phyloP scores from a whole-genome alignment of 176 grass and related monocot species.

The Eragrostis curvula region DNA sequence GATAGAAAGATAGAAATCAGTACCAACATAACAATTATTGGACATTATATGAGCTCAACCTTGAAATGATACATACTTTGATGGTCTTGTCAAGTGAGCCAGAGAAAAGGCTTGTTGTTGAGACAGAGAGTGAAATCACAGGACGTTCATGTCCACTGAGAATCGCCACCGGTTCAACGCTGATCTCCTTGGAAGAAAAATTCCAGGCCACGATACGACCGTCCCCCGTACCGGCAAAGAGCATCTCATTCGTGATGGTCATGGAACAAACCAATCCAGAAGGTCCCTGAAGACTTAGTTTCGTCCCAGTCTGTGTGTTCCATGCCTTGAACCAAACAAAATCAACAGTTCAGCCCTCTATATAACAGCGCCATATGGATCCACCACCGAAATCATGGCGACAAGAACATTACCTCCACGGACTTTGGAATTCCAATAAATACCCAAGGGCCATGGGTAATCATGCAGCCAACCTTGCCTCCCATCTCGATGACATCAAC shows the following conservation, averaged over 20 bases:
- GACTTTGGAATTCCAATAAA: constrained; percentile 48
- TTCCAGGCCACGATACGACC: constrained; percentile 49
- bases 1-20: constrained; percentile 29
- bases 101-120: constrained; percentile 44
- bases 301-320: constrained; percentile 49
- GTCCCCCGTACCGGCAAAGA: constrained; percentile 51
- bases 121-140: constrained; percentile 46
- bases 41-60: not conserved
- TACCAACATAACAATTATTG: not conserved
- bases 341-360: constrained; percentile 15
- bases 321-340: constrained; percentile 32
- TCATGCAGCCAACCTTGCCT: constrained; percentile 59
- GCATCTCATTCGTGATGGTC: constrained; percentile 39
- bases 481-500: constrained; percentile 48
- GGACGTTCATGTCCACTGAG: constrained; percentile 37
- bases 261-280: constrained; percentile 58
- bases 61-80: constrained; percentile 23
- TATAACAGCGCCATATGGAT: not conserved
- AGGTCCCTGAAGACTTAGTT: constrained; percentile 43
- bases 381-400: not conserved
- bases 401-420: constrained; percentile 34
- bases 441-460: constrained; percentile 45
- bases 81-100: constrained; percentile 55
- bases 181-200: constrained; percentile 35
- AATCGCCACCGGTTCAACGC: constrained; percentile 15